Conservation (phyloP, 164 flowering plant genomes). For the Chimonanthus praecox region DNA sequence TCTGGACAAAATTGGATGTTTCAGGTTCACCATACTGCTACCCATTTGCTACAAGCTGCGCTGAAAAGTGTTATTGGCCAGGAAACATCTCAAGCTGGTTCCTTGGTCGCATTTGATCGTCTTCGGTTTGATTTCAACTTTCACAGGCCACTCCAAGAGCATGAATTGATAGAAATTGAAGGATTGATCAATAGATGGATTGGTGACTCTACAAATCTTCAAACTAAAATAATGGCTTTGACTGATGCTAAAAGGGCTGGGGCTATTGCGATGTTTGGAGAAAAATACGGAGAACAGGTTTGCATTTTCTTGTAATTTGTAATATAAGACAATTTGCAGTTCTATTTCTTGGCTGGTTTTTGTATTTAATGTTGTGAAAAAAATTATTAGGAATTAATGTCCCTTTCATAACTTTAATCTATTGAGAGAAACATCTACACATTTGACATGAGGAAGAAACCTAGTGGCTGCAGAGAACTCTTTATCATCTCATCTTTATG, state of each 20-base stretch:
- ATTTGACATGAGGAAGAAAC: too few species aligned
- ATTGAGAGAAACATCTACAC: too few species aligned
- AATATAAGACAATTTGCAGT: neutral
- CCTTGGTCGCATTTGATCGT: constrained; percentile 91
- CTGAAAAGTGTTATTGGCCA: constrained; percentile 73
- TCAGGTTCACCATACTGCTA: constrained; percentile 98
- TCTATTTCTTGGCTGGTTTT: neutral
- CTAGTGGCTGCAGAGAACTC: too few species aligned
- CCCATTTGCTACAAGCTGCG: constrained; percentile 94
- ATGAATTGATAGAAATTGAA: constrained; percentile 71
- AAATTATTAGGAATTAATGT: too few species aligned
- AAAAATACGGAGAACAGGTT: constrained; percentile 94
- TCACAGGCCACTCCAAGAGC: constrained; percentile 64
- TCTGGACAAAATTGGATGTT: constrained; percentile 4
- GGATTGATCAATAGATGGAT: constrained; percentile 74
- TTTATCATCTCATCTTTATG: too few species aligned
- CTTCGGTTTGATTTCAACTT: constrained; percentile 95
- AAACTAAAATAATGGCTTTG: constrained; percentile 84
- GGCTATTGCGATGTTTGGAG: constrained; percentile 98
- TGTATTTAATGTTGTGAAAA: too few species aligned
- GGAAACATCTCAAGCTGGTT: constrained; percentile 98
- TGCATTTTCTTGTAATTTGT: neutral
- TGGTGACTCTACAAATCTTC: constrained; percentile 64
- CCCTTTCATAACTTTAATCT: too few species aligned
- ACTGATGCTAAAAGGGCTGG: constrained; percentile 83